These are phyloP conservation scores for Tilletia caries DNA, from an alignment of 1,284 basidiomycete species.

Conservation along the genomic window DNA sequence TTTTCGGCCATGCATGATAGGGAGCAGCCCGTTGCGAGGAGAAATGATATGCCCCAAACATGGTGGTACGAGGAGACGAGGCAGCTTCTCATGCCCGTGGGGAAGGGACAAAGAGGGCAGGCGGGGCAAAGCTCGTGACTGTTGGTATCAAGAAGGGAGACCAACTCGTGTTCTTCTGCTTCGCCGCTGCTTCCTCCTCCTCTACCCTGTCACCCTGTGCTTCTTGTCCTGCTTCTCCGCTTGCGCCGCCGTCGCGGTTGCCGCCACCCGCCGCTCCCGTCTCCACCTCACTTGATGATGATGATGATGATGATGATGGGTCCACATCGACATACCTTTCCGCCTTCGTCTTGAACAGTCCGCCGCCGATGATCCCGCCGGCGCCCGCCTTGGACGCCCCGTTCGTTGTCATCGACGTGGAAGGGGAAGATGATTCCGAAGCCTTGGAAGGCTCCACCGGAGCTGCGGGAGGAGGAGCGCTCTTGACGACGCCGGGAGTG, in stretches of 20 bases:
- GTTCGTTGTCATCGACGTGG: background rate
- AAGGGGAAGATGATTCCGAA: background rate
- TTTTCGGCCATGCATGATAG: too few species aligned
- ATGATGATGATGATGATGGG: background rate
- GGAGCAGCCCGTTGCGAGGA: too few species aligned
- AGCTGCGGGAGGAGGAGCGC: too few species aligned
- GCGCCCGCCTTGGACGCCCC: background rate
- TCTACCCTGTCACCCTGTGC: background rate
- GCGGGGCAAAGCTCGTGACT: conserved; percentile 3
- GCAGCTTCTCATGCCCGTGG: conserved; percentile 3
- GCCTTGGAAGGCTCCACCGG: too few species aligned
- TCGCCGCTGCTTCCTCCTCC: conserved; percentile 20
- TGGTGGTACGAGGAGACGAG: too few species aligned
- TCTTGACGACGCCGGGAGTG: too few species aligned
- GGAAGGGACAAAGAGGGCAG: background rate
- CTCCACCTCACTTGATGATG: background rate
- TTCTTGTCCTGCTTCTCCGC: background rate
- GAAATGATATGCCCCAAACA: too few species aligned
- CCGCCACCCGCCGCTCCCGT: background rate
- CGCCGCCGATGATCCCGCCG: background rate
- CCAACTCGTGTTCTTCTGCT: conserved; percentile 21
- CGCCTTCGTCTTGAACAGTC: conserved; percentile 12
- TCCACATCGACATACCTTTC: conserved; percentile 4
- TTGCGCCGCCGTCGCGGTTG: too few species aligned
- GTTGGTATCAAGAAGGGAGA: background rate